A percentile compares a stretch with the other conserved stretches of the same genome.
Evolutionary conservation across 176 grass and related monocot species (phyloP).

Genomic region (Avena eriantha): DNA sequence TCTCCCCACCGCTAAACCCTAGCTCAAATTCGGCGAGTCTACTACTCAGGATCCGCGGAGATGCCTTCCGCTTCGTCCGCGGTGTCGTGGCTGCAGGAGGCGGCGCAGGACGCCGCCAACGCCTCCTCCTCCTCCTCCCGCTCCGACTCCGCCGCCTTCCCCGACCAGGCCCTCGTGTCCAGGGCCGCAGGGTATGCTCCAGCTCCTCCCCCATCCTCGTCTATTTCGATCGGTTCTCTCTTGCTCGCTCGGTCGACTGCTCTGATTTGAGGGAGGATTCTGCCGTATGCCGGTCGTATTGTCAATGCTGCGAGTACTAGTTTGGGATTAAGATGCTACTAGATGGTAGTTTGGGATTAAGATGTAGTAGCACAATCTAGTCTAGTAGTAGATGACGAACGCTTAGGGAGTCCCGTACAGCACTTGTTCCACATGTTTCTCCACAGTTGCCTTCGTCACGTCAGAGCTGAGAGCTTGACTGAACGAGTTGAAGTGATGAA

Average conservation of each 20-base stretch:
- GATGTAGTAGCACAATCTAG: not conserved
- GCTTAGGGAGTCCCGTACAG: not conserved
- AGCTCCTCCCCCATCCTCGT: not conserved
- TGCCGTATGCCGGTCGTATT: not conserved
- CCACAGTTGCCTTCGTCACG: not conserved
- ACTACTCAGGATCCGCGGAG: not conserved
- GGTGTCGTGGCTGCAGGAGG: not conserved
- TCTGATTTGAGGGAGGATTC: not conserved
- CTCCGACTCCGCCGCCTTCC: not conserved
- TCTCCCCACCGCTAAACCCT: not conserved
- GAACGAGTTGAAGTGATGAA: not conserved
- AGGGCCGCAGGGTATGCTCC: not conserved
- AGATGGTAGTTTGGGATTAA: too few species aligned
- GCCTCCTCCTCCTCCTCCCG: not conserved
- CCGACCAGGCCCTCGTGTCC: not conserved
- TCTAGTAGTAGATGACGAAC: not conserved
- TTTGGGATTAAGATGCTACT: not conserved
- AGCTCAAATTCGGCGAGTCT: not conserved
- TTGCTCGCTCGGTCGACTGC: not conserved
- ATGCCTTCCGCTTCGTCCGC: not conserved
- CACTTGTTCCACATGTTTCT: not conserved
- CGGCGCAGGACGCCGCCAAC: not conserved
- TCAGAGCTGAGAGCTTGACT: not conserved
- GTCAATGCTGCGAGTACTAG: not conserved
- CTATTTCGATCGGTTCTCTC: not conserved